Evolutionary conservation across 2,329 filamentous ascomycete genomes (phyloP), one percentile per base, ranked within the genome.

Genomic region (Venturia asperata): DNA sequence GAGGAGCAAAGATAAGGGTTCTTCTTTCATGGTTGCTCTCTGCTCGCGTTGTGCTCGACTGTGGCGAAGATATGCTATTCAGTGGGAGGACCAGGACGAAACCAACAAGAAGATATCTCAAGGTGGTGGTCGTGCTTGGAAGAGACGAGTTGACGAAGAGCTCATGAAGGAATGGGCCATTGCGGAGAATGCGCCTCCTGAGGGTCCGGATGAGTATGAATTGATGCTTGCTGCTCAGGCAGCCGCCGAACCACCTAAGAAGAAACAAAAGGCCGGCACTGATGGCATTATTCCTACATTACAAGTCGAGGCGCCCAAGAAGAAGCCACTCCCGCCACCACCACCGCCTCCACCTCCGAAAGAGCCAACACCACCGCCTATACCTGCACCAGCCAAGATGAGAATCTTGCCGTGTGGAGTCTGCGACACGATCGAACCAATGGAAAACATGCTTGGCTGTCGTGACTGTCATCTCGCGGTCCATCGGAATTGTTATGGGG

Each of bases 1-100:
- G 64, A 89, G 88, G 71, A 76, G 72, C 66, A 92, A 92, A 75
- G 91, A 96, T 69, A 96, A 93, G 74, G 85, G 85, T 15, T 80
- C 82, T 19, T 86, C 89, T 70, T 86, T 89, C 43, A 85, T 95
- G 21, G 83, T 92, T 61, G 92, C 93, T 3, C 83, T 99, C 5
- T 99, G 94, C 74, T 84, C 92, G 66, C 87, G 93, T 67, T 99
- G 94, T 73, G 92, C 92, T 34, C 87, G 94, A 71, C 80, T 99
- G 10, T 99, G 94, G 94, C 88, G 94, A 62, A 90, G 93, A 69
- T 99, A 99, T 75, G 93, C 89, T 19, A 91, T 99, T 67, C 91
- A 95, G 69, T 99, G 91, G 87, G 94, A 97, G 75, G 91, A 96
- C 69, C 84, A 92, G 17, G 94, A 97, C 52, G 93, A 97, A 71